Percentiles rank a stretch among this genome's conserved stretches.
These are phyloP conservation scores for Pseudozyma thailandica DNA, from an alignment of 1,284 basidiomycete species.

Conservation along the genomic window DNA sequence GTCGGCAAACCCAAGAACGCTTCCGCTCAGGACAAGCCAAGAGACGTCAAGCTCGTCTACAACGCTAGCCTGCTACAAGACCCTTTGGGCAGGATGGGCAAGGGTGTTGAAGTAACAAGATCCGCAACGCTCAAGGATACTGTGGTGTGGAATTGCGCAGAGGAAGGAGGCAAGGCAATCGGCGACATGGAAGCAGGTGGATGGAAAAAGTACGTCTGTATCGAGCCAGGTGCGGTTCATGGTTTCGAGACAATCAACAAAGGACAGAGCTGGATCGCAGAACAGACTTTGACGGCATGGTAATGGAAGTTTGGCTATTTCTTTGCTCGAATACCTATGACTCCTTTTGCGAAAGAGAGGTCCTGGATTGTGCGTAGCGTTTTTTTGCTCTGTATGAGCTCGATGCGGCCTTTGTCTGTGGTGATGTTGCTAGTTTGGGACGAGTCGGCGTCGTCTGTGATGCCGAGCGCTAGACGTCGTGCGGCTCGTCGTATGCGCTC, in stretches of 20 bases:
- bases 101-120: constrained; percentile 48
- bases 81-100: constrained; percentile 36
- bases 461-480: constrained; percentile 37
- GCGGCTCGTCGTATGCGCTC: constrained; percentile 45
- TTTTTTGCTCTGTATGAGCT: constrained; percentile 21
- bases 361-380: constrained; percentile 30
- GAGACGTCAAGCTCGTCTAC: constrained; percentile 44
- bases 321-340: constrained; percentile 16
- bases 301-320: constrained; percentile 2
- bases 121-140: constrained; percentile 49
- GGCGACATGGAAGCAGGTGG: constrained; percentile 68
- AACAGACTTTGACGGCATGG: constrained; percentile 45
- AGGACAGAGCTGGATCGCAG: constrained; percentile 49
- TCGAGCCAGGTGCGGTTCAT: constrained; percentile 68
- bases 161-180: constrained; percentile 63
- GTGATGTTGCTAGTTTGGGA: constrained; percentile 18
- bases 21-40: constrained; percentile 12
- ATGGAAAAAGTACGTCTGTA: constrained; percentile 67
- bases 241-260: constrained; percentile 60
- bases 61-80: constrained; percentile 37
- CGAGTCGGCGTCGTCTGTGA: constrained; percentile 32
- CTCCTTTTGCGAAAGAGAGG: constrained; percentile 42
- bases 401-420: constrained; percentile 12
- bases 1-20: constrained; percentile 34
- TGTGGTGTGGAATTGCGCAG: constrained; percentile 69